A percentile compares a stretch with the other conserved stretches of the same genome.
These are phyloP conservation scores for Cutaneotrichosporon cyanovorans DNA, from an alignment of 1,284 basidiomycete species.

Conservation along the genomic window DNA sequence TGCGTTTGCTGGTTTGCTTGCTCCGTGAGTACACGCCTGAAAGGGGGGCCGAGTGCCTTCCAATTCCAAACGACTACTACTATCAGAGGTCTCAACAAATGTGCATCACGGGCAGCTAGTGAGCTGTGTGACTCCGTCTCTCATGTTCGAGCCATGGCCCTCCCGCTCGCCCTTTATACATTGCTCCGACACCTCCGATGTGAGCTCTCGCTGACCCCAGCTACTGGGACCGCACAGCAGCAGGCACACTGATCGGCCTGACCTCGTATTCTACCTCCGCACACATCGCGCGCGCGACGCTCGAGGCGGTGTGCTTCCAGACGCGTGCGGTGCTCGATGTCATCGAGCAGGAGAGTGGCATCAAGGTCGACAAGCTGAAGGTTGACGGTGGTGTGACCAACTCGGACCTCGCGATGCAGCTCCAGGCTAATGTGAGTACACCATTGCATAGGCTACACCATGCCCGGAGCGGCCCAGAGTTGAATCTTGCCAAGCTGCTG, in stretches of 20 bases:
- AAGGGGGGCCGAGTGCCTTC: no score
- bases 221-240: constrained; percentile 42
- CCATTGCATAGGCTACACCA: background rate
- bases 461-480: no score
- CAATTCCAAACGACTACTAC: background rate
- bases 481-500: no score
- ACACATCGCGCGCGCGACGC: constrained; percentile 86
- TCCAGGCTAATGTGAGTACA: constrained; percentile 65
- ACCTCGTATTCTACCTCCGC: constrained; percentile 88
- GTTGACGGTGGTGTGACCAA: constrained; percentile 95
- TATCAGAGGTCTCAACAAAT: no score
- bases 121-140: no score
- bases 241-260: constrained; percentile 49
- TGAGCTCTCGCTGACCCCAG: background rate
- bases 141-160: no score
- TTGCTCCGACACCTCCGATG: no score
- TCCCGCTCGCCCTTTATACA: no score
- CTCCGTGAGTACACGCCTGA: no score
- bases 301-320: constrained; percentile 71
- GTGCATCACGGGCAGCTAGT: no score
- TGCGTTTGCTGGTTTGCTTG: constrained; percentile 84
- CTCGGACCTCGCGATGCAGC: constrained; percentile 67
- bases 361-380: constrained; percentile 69
- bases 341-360: constrained; percentile 49
- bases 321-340: constrained; percentile 90